phyloP scores from a whole-genome alignment of 805 yeast genomes.

The Suhomyces vadensis region DNA sequence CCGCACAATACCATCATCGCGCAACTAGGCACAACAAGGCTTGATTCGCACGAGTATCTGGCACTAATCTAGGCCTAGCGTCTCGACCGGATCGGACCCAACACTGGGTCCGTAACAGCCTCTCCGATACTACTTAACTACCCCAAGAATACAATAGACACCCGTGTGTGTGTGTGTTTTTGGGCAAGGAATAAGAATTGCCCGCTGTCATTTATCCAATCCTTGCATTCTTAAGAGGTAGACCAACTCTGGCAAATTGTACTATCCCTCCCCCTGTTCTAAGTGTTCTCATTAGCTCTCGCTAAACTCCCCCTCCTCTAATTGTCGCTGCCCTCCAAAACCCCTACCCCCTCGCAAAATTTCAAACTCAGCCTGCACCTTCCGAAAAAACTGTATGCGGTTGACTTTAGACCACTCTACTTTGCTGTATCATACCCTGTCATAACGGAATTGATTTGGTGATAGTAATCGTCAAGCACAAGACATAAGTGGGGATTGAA shows the following conservation, averaged over 20 bases:
- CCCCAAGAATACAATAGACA: no score
- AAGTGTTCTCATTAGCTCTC: background rate
- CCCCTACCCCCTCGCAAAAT: conserved; percentile 3
- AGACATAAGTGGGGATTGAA: background rate
- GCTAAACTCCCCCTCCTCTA: conserved; percentile 1
- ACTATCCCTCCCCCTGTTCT: no score
- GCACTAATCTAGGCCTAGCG: background rate
- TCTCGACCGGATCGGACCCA: background rate
- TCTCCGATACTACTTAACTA: no score
- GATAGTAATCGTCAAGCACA: background rate
- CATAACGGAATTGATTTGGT: background rate
- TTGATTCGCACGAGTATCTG: conserved; percentile 1
- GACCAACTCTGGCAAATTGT: no score
- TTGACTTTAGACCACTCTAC: background rate
- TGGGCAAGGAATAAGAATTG: no score
- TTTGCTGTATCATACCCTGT: conserved; percentile 1
- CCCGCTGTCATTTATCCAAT: no score
- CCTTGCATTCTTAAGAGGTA: no score
- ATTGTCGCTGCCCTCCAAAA: background rate
- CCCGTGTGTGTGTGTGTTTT: no score
- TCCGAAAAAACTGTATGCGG: background rate
- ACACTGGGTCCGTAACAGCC: background rate
- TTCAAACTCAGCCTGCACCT: background rate
- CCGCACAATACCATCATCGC: background rate
- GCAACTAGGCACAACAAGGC: background rate